phyloP scores from a whole-genome alignment of 306 rosid species.

The Vachellia pachyceras region DNA sequence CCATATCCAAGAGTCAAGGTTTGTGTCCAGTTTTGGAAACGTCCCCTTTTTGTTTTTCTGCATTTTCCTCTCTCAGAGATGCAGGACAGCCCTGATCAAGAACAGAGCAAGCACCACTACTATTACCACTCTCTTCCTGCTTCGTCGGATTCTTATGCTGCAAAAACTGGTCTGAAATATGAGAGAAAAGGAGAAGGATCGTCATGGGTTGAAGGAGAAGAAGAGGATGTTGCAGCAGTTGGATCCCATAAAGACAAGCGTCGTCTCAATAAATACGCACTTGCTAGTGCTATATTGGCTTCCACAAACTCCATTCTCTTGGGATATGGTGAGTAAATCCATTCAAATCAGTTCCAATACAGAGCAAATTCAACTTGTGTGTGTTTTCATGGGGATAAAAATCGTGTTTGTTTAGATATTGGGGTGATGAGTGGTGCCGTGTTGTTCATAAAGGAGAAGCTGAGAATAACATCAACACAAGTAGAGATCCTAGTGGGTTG shows the following conservation, averaged over 20 bases:
- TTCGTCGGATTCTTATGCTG: conserved; percentile 38
- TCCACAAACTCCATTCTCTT: conserved; percentile 79
- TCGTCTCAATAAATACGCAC: conserved; percentile 66
- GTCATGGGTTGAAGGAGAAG: not conserved
- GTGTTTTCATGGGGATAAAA: not conserved
- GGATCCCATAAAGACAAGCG: conserved; percentile 13
- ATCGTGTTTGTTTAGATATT: conserved; percentile 43
- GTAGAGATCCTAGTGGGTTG: conserved; percentile 77
- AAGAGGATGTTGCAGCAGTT: not conserved
- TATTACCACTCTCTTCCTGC: conserved; percentile 45
- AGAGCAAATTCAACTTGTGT: not conserved
- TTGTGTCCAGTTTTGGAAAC: not conserved
- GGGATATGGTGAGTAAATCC: conserved; percentile 68
- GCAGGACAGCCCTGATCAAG: conserved; percentile 19
- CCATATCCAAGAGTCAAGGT: not conserved
- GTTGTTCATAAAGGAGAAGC: conserved; percentile 58
- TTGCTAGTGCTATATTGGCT: conserved; percentile 73
- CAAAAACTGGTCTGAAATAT: conserved; percentile 15
- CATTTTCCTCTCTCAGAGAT: conserved; percentile 30
- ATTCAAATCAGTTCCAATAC: not conserved
- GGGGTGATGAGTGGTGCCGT: conserved; percentile 97
- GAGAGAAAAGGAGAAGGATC: not conserved
- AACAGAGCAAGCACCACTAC: conserved; percentile 7
- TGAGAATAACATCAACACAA: conserved; percentile 64
- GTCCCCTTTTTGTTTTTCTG: not conserved